These are phyloP conservation scores for Odontarrhena argentea DNA, from an alignment of 345 rosid species.

Conservation along the genomic window DNA sequence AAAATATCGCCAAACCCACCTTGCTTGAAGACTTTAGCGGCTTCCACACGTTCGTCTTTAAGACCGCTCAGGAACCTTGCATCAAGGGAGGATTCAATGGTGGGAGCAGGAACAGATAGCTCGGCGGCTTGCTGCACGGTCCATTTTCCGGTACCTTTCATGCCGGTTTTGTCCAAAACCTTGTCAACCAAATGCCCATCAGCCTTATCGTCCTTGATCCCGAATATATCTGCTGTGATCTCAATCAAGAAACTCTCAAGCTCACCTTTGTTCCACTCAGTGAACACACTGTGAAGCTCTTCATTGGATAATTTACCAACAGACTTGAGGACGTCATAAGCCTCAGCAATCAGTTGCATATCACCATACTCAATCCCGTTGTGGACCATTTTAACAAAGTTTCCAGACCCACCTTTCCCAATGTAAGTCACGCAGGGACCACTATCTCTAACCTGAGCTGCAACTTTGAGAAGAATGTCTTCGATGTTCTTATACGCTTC, in stretches of 20 bases:
- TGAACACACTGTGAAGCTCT: conserved; percentile 67
- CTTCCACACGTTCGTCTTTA: conserved; percentile 87
- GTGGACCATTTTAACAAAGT: conserved; percentile 95
- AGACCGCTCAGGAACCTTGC: conserved; percentile 90
- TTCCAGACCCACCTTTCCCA: conserved; percentile 92
- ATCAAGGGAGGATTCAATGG: conserved; percentile 87
- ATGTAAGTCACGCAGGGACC: conserved; percentile 94
- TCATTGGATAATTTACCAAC: conserved; percentile 89
- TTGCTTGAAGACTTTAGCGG: conserved; percentile 78
- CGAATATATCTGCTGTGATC: conserved; percentile 90
- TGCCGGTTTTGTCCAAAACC: conserved; percentile 94
- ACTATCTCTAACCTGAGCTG: conserved; percentile 92
- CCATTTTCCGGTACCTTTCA: conserved; percentile 99
- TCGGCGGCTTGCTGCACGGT: conserved; percentile 99
- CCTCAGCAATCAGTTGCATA: conserved; percentile 95
- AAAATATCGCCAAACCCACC: conserved; percentile 73
- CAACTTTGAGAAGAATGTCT: conserved; percentile 89
- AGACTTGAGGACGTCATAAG: conserved; percentile 84
- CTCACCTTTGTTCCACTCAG: conserved; percentile 95
- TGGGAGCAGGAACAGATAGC: conserved; percentile 89
- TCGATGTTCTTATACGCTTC: conserved; percentile 85
- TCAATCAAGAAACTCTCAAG: conserved; percentile 92
- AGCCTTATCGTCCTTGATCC: conserved; percentile 79
- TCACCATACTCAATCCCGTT: conserved; percentile 97
- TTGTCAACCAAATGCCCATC: conserved; percentile 90